Evolutionary conservation across 2,329 filamentous ascomycete genomes (phyloP).

Genomic region (Monosporascus sp.): DNA sequence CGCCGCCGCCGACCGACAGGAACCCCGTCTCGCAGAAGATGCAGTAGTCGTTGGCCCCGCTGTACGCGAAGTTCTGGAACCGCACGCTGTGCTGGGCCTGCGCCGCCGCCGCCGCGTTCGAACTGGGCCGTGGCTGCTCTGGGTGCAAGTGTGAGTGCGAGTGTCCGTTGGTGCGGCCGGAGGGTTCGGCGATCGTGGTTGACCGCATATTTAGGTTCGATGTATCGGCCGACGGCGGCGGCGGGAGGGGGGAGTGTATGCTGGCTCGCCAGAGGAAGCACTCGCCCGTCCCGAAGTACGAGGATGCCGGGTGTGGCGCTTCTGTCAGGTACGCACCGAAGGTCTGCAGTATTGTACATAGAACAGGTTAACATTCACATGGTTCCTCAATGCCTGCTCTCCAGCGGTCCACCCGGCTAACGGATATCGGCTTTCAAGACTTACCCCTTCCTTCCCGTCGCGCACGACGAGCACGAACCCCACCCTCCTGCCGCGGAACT

Average conservation of each 20-base stretch:
- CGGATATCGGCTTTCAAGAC: constrained; percentile 26
- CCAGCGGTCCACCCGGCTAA: background rate
- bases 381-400: background rate
- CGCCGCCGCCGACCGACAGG: constrained; percentile 67
- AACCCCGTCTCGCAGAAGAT: constrained; percentile 86
- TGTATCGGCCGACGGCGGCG: constrained; percentile 58
- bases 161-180: constrained; percentile 26
- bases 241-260: constrained; percentile 61
- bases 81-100: constrained; percentile 66
- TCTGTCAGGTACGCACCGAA: constrained; percentile 96
- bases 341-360: constrained; percentile 38
- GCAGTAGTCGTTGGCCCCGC: constrained; percentile 92
- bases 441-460: constrained; percentile 69
- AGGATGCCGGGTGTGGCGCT: constrained; percentile 69
- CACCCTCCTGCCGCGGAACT: constrained; percentile 62
- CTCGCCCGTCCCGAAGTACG: constrained; percentile 94
- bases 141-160: constrained; percentile 21
- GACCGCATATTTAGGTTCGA: constrained; percentile 39
- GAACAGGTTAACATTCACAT: too few species aligned
- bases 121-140: constrained; percentile 15
- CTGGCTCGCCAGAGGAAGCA: constrained; percentile 87
- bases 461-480: constrained; percentile 87
- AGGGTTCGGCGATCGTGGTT: constrained; percentile 32
- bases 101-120: constrained; percentile 18
- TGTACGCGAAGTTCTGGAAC: constrained; percentile 97